Base-by-base conservation (phyloP, 352 stramenopile species). In the Blastocystis sp. region DNA sequence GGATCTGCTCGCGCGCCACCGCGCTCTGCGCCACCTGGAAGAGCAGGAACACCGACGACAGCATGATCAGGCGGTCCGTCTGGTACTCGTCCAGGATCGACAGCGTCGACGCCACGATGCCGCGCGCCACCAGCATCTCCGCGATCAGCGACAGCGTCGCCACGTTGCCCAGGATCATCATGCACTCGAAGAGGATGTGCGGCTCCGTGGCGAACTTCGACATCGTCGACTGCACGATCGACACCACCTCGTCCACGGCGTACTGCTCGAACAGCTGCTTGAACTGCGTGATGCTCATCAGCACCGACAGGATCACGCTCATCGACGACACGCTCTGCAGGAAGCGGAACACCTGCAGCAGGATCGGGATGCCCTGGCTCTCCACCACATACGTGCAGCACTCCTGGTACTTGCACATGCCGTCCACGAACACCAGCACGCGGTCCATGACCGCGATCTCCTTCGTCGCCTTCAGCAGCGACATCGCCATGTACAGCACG, bases 281-380 rank as follows among this genome's bases (percentile, higher is more conserved):
- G 74, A 69, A 85, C 55, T 85, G 60, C 33, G 74, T 85, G 26
- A 85, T 67, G 37, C 74, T 85, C 74, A 85, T 85, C 24, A 85
- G n/a, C 33, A 85, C 74, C 16, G 74, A 85, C 61, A 85, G 51
- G 50, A 67, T 39, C 74, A 69, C 2, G 50, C 31, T 10, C 74
- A 85, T n/a, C 10, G 16, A 26, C 3, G 21, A 31, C 26, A 69
- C 45, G n/a, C 60, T 33, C n/a, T 85, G 45, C 45, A 85, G 37
- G 51, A 85, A 85, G 29, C 74, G 74, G 74, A 85, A 85, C 21
- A 85, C 55, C 26, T 85, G 74, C 21, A 85, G 74, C 24, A 85
- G 51, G 3, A 69, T 62, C 3, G 61, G 55, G 3, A 85, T 50
- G 35, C 74, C 74, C 61, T 85, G 74, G 6, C n/a, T 51, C 74